These are phyloP conservation scores for Pelargonium myrrhifolium DNA, from an alignment of 441 rosid species.

Conservation along the genomic window DNA sequence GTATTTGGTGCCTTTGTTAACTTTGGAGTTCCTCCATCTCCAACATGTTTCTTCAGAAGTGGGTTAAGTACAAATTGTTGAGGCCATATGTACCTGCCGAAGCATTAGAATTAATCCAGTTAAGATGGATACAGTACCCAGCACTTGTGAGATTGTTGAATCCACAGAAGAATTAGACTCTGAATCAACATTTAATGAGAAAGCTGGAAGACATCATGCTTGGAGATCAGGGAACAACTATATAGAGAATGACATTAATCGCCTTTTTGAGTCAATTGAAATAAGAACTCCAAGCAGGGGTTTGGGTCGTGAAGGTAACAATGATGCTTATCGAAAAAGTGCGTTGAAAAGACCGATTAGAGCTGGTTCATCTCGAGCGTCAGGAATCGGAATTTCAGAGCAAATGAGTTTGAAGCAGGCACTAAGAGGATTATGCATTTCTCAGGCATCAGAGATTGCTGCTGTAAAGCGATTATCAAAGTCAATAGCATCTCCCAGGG, in stretches of 20 bases:
- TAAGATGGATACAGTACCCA: slow-evolving; percentile 35
- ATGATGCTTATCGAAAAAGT: slow-evolving; percentile 44
- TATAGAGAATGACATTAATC: slow-evolving; percentile 64
- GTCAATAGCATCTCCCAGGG: slow-evolving; percentile 35
- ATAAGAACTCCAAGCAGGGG: slow-evolving; percentile 37
- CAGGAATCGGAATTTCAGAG: slow-evolving; percentile 65
- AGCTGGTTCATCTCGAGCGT: slow-evolving; percentile 49
- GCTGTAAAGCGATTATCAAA: slow-evolving; percentile 59
- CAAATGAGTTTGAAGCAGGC: slow-evolving; percentile 78
- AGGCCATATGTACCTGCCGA: slow-evolving; percentile 12
- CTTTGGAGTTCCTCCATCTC: slow-evolving; percentile 20
- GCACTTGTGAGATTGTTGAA: slow-evolving; percentile 57
- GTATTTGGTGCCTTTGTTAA: slow-evolving; percentile 13
- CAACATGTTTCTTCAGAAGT: slow-evolving; percentile 30
- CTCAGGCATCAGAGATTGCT: slow-evolving; percentile 87
- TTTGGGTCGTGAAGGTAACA: slow-evolving; percentile 29
- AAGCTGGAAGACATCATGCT: slow-evolving; percentile 22
- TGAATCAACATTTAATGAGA: slow-evolving; percentile 24
- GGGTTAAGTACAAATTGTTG: slow-evolving; percentile 30
- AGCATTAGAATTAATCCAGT: slow-evolving; percentile 17
- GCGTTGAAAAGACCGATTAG: slow-evolving; percentile 68
- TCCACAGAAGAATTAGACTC: slow-evolving; percentile 30
- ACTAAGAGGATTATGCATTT: slow-evolving; percentile 66
- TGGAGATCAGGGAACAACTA: slow-evolving; percentile 35
- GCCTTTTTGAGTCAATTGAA: slow-evolving; percentile 60